Percentiles rank a stretch among this genome's conserved stretches.
Conservation (phyloP, 495 filamentous ascomycete genomes). For the Thozetella sp. region DNA sequence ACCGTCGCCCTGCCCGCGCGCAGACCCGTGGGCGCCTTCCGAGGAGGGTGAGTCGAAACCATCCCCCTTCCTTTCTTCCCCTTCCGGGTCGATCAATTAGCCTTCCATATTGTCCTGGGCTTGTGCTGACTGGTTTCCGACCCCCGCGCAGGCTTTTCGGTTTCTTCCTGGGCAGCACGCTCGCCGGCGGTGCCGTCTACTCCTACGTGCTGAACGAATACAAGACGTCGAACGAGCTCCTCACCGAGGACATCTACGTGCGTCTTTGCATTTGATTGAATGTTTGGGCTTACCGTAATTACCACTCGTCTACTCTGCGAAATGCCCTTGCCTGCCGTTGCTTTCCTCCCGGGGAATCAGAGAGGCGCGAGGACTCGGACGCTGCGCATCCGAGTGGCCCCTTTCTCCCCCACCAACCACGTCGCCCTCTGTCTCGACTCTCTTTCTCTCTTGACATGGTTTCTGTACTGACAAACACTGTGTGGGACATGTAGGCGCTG, state of each 20-base stretch:
- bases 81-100: no score
- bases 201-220: conserved; percentile 93
- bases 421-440: not conserved
- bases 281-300: conserved; percentile 11
- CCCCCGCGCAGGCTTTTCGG: conserved; percentile 72
- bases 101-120: conserved; percentile 2
- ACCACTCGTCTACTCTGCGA: not conserved
- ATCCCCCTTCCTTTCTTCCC: no score
- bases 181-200: conserved; percentile 81
- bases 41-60: conserved; percentile 86
- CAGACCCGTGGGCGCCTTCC: conserved; percentile 88
- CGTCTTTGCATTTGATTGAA: conserved; percentile 53
- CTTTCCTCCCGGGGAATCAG: not conserved
- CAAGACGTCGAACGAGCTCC: conserved; percentile 86
- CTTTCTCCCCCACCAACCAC: not conserved
- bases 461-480: conserved; percentile 15
- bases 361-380: not conserved
- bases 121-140: not conserved
- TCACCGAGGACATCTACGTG: conserved; percentile 97
- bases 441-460: no score
- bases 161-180: conserved; percentile 84
- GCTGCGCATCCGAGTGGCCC: not conserved
- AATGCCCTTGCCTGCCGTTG: no score
- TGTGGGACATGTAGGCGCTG: conserved; percentile 63
- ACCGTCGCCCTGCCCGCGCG: conserved; percentile 56